Percentiles rank a stretch among this genome's conserved stretches.
phyloP scores from a whole-genome alignment of 768 basidiomycete genomes.

The Podaxis sp. region DNA sequence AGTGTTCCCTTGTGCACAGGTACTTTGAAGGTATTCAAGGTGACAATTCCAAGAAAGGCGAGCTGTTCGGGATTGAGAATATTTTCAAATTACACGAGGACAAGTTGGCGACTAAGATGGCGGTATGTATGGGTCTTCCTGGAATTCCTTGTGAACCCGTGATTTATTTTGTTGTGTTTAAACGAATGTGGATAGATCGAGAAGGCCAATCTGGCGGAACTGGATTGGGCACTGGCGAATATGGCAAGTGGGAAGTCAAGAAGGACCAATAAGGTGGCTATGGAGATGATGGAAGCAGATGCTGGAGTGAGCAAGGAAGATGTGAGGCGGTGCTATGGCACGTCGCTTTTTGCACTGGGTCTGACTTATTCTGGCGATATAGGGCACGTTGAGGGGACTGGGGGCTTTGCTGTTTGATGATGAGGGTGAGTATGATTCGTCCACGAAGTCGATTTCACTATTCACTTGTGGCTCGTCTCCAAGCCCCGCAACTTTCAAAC shows the following conservation, averaged over 20 bases:
- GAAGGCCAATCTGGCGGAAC: slow-evolving; percentile 62
- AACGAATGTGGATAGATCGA: slow-evolving; percentile 57
- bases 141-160: neutral
- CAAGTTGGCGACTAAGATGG: slow-evolving; percentile 66
- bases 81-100: slow-evolving; percentile 77
- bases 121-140: slow-evolving; percentile 37
- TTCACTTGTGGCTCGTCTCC: neutral
- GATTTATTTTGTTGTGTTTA: neutral
- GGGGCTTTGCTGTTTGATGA: slow-evolving; percentile 70
- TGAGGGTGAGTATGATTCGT: slow-evolving; percentile 31
- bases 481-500: slow-evolving; percentile 32
- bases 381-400: slow-evolving; percentile 57
- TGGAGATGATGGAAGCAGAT: slow-evolving; percentile 43
- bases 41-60: slow-evolving; percentile 68
- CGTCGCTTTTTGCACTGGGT: neutral
- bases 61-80: slow-evolving; percentile 82
- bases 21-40: slow-evolving; percentile 84
- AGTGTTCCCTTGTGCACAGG: slow-evolving; percentile 28
- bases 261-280: slow-evolving; percentile 8
- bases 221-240: slow-evolving; percentile 79
- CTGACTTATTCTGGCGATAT: neutral
- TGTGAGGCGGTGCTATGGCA: slow-evolving; percentile 19
- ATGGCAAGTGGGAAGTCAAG: slow-evolving; percentile 38
- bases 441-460: neutral
- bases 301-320: slow-evolving; percentile 40